Percentiles rank a stretch among this genome's conserved stretches.
These are phyloP conservation scores for Blumeria hordei DNA, from an alignment of 2,329 filamentous ascomycete genomes.

Conservation along the genomic window DNA sequence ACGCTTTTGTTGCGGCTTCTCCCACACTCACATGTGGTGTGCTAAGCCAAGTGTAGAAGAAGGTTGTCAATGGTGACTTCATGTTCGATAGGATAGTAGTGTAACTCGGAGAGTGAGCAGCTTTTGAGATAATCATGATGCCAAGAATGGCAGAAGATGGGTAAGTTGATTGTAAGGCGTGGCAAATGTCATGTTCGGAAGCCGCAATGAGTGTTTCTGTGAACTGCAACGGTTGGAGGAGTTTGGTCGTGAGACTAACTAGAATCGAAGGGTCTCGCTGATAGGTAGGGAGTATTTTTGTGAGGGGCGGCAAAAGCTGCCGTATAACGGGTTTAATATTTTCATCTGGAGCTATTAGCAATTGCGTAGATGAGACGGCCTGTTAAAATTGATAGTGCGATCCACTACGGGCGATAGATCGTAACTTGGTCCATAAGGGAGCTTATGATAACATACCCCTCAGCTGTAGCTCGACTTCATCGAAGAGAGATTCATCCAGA, in stretches of 20 bases:
- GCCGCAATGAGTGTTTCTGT: constrained; percentile 26
- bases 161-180: constrained; percentile 27
- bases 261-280: constrained; percentile 25
- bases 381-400: background rate
- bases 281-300: constrained; percentile 26
- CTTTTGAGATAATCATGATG: constrained; percentile 31
- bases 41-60: constrained; percentile 28
- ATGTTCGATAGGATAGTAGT: constrained; percentile 26
- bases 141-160: constrained; percentile 33
- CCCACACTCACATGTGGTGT: constrained; percentile 29
- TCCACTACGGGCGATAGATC: background rate
- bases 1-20: constrained; percentile 24
- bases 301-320: constrained; percentile 28
- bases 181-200: constrained; percentile 24
- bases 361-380: background rate
- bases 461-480: constrained; percentile 33
- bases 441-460: constrained; percentile 19
- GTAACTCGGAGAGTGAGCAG: constrained; percentile 22
- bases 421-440: too few species aligned
- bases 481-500: constrained; percentile 27
- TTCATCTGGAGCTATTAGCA: constrained; percentile 17
- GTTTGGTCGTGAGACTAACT: constrained; percentile 28
- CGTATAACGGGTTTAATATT: constrained; percentile 28
- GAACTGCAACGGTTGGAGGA: constrained; percentile 29
- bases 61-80: constrained; percentile 22